Evolutionary conservation across 768 basidiomycete genomes (phyloP).

Genomic region (button mushroom (Agaricus bisporus)): DNA sequence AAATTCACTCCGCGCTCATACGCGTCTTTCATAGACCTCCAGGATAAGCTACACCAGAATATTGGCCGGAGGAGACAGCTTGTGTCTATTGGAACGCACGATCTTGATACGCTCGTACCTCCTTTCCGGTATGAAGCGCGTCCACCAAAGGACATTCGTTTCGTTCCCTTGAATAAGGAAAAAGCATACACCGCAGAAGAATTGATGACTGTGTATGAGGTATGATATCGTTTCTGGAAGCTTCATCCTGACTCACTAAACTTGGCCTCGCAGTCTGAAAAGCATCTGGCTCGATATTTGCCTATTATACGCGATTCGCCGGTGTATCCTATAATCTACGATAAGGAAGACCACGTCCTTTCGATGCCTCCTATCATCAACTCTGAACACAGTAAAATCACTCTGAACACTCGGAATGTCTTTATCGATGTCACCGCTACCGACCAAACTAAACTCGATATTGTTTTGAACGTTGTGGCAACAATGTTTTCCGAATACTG

Average conservation of each 20-base stretch:
- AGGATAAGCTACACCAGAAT: conserved; percentile 98
- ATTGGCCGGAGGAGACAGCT: conserved; percentile 85
- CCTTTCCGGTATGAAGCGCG: conserved; percentile 87
- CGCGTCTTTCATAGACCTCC: conserved; percentile 97
- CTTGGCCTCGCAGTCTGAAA: conserved; percentile 62
- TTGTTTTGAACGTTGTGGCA: conserved; percentile 90
- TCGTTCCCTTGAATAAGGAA: conserved; percentile 78
- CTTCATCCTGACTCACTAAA: not conserved
- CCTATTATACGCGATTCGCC: conserved; percentile 92
- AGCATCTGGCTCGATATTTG: conserved; percentile 84
- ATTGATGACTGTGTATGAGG: conserved; percentile 92
- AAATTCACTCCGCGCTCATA: conserved; percentile 86
- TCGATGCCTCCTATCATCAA: conserved; percentile 99
- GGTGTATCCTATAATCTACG: conserved; percentile 97
- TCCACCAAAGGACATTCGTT: conserved; percentile 85
- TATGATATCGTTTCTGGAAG: conserved; percentile 23
- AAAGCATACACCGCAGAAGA: conserved; percentile 81
- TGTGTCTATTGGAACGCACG: conserved; percentile 96
- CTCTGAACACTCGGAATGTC: conserved; percentile 85
- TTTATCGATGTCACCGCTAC: conserved; percentile 98
- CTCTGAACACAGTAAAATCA: conserved; percentile 96
- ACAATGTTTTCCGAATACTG: conserved; percentile 99
- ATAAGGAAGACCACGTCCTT: conserved; percentile 77
- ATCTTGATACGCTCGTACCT: conserved; percentile 80
- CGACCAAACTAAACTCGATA: conserved; percentile 92